Base-by-base conservation (phyloP, 805 yeast species). In the Citeromyces nyonsensis region DNA sequence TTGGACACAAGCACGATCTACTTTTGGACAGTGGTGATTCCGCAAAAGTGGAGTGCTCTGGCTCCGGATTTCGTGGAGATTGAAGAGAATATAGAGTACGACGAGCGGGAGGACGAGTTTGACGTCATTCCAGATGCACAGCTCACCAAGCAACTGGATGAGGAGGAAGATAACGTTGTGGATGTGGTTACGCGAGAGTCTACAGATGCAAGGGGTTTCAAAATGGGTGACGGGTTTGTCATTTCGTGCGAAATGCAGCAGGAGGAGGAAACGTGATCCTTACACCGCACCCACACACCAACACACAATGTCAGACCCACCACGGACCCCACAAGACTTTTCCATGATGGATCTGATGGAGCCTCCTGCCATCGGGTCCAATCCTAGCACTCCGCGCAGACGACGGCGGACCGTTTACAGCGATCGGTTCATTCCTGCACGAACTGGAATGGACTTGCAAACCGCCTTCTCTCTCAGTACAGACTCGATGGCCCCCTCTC, bases 51-150 rank as follows among this genome's bases (percentile, higher is more conserved):
- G 97, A 79, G 93, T 51, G 94, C 96, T 1, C 59, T 86, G 43
- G 96, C 96, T 0, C 96, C 96, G 1, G 97, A 88, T 51, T 86
- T 88, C 49, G 94, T 80, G 31, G 96, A 86, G 51, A 76, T 86
- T 28, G 95, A 86, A 47, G 94, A 85, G 45, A 88, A 85, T 46
- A 77, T 82, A 7, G 84, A 80, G 36, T 86, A 88, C 47, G 72
- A 73, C 41, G 97, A 86, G 47, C 65, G 67, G 37, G 97, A 86
- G 51, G 94, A 85, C 48, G 97, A 86, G 52, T 86, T 86, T 52
- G 96, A 86, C 48, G 66, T 79, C 15, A 68, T 69, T 8, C 79
- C 70, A 32, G 85, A 77, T 33, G 81, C 72, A 33, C 72, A 66
- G 32, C 62, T 72, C 38, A 71, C 68, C 44, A 66, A 70, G 43